Base-by-base conservation (phyloP, 345 rosid genomes). In the Triadica sebifera region DNA sequence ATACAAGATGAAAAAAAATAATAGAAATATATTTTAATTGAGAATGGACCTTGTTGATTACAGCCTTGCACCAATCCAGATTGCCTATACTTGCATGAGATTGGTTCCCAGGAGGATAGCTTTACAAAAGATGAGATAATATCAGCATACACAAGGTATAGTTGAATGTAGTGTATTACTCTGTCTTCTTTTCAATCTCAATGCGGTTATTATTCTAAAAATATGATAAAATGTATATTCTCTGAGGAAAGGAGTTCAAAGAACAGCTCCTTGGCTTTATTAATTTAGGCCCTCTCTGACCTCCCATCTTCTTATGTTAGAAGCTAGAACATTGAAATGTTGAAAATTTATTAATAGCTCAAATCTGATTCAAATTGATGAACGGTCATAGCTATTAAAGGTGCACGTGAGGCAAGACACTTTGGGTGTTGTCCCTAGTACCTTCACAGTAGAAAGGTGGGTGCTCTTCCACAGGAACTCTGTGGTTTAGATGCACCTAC, bases 51-150 rank as follows among this genome's bases (percentile, higher is more conserved):
- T 55, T 79, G 41, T 79, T 83, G 72, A 47, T 49, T 68, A 72
- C 87, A 94, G 97, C 87, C 92, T 73, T 94, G 98, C 86, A 88
- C 72, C 88, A 94, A 90, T 86, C 94, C 97, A 52, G 98, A 94
- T 70, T 94, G 98, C 78, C 85, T 92, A 60, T 94, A 94, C 87
- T 80, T 94, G 90, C 97, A 94, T 53, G 98, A 94, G 82, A 78
- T 91, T 81, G 97, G 97, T 49, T 90, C 93, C 43, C 93, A 85
- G 63, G 98, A 92, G 81, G 97, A 92, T 81, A 94, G 98, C 84
- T 94, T 92, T 72, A 90, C 97, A 12, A 94, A 94, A 87, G 97
- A 92, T 83, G 97, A 92, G 84, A 83, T 88, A 67, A 86, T 92
- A 80, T 91, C 97, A 57, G 96, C 93, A 4, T 83, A 87, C 77